Evolutionary conservation across 2,329 filamentous ascomycete genomes (phyloP).

Genomic region (Cercospora sp.): DNA sequence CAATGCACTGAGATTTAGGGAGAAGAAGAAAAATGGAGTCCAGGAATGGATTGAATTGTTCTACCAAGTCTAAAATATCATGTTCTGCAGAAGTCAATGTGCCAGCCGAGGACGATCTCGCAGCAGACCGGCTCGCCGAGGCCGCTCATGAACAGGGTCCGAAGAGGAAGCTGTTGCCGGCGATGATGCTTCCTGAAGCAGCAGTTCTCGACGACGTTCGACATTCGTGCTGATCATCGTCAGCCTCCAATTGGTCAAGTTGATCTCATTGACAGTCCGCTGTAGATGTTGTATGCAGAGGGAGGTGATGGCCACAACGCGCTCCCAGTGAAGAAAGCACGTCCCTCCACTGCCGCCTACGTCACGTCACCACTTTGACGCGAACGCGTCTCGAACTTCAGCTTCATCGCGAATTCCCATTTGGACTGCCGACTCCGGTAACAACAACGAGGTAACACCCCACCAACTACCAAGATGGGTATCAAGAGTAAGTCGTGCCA

Average conservation of each 20-base stretch:
- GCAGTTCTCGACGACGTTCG: not conserved
- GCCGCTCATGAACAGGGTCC: constrained; percentile 10
- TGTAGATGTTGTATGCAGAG: not conserved
- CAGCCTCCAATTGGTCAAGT: not conserved
- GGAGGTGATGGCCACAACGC: not conserved
- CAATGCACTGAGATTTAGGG: not conserved
- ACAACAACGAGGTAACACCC: constrained; percentile 7
- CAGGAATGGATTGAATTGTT: not conserved
- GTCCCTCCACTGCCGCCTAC: not conserved
- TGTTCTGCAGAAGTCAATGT: constrained; percentile 12
- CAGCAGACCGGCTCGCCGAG: constrained; percentile 11
- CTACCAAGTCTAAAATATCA: constrained; percentile 14
- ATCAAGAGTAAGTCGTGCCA: constrained; percentile 39
- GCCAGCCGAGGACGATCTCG: constrained; percentile 14
- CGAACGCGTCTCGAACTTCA: constrained; percentile 12
- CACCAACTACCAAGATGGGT: constrained; percentile 35
- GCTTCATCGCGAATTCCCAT: constrained; percentile 3
- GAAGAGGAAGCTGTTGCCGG: constrained; percentile 7
- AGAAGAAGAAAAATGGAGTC: not conserved
- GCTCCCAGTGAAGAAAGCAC: not conserved
- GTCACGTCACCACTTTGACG: constrained; percentile 18
- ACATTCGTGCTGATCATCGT: not conserved
- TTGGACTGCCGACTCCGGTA: not conserved
- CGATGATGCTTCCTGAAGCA: not conserved
- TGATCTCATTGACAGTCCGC: not conserved